These are phyloP conservation scores for Suillus alpinus DNA, from an alignment of 768 basidiomycete species.

Conservation along the genomic window DNA sequence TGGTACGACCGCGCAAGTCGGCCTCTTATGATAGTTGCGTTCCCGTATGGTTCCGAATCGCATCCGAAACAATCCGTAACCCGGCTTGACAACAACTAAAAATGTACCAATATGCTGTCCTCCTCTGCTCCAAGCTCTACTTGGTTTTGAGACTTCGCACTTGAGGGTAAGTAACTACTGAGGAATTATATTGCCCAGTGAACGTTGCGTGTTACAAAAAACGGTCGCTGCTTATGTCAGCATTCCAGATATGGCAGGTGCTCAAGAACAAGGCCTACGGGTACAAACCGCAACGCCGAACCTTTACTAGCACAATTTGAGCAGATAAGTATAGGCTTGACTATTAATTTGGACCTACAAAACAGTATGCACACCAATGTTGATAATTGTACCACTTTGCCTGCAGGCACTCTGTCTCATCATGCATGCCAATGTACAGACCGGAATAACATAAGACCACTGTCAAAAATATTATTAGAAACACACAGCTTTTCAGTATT, in stretches of 20 bases:
- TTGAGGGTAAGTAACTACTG: neutral
- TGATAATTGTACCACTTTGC: neutral
- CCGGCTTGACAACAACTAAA: too few relatives aligned
- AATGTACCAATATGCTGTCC: neutral
- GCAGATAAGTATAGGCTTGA: neutral
- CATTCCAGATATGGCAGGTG: slow-evolving; percentile 8
- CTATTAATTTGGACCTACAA: too few relatives aligned
- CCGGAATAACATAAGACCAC: neutral
- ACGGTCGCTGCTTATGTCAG: slow-evolving; percentile 1
- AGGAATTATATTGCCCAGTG: neutral
- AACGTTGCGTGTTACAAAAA: neutral
- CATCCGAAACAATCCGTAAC: slow-evolving; percentile 13
- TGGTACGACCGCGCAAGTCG: neutral
- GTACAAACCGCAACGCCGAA: neutral
- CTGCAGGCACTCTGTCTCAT: neutral
- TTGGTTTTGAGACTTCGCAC: neutral
- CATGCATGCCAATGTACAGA: neutral
- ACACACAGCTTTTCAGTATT: neutral
- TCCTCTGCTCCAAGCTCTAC: neutral
- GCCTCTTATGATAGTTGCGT: slow-evolving; percentile 18
- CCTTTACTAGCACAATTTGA: neutral
- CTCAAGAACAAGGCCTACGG: slow-evolving; percentile 3
- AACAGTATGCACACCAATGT: neutral
- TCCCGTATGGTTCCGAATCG: slow-evolving; percentile 25
- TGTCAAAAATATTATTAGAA: neutral